Conservation (phyloP, 106 monocot genomes). For the Acorus gramineus region DNA sequence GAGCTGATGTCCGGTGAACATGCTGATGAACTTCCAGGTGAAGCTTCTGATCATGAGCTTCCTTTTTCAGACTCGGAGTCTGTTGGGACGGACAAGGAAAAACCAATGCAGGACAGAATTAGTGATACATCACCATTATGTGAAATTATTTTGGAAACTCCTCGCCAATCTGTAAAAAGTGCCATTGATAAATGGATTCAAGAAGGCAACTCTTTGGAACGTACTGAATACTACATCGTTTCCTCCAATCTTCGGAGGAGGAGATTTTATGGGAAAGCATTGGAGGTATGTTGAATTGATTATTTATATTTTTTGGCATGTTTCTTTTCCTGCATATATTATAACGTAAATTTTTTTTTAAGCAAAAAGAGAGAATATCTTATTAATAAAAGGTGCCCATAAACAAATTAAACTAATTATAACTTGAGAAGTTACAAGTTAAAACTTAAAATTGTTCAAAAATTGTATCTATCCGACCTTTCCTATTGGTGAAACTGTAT, state of each 20-base stretch:
- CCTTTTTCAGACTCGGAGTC: slow-evolving; percentile 14
- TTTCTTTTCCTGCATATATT: neutral
- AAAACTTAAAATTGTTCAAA: too few relatives aligned
- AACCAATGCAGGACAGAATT: slow-evolving; percentile 1
- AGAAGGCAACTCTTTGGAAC: slow-evolving; percentile 49
- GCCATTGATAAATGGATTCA: slow-evolving; percentile 46
- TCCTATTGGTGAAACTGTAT: too few relatives aligned
- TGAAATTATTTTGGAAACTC: slow-evolving; percentile 33
- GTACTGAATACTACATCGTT: slow-evolving; percentile 17
- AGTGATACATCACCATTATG: slow-evolving; percentile 14
- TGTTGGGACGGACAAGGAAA: slow-evolving; percentile 12
- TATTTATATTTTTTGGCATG: too few relatives aligned
- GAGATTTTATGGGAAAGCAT: slow-evolving; percentile 40
- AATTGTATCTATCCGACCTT: too few relatives aligned
- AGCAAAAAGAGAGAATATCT: too few relatives aligned
- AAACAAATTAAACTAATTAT: too few relatives aligned
- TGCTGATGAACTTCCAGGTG: slow-evolving; percentile 11
- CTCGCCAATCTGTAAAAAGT: slow-evolving; percentile 11
- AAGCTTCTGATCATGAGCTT: slow-evolving; percentile 13
- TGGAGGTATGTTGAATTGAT: slow-evolving; percentile 34
- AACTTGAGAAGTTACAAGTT: too few relatives aligned
- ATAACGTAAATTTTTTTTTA: neutral
- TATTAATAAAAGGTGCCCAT: too few relatives aligned
- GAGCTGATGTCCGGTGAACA: neutral
- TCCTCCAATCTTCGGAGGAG: slow-evolving; percentile 41